Evolutionary conservation across 306 rosid genomes (phyloP), one percentile per base, ranked within the genome.

Genomic region (Acacia crassicarpa): DNA sequence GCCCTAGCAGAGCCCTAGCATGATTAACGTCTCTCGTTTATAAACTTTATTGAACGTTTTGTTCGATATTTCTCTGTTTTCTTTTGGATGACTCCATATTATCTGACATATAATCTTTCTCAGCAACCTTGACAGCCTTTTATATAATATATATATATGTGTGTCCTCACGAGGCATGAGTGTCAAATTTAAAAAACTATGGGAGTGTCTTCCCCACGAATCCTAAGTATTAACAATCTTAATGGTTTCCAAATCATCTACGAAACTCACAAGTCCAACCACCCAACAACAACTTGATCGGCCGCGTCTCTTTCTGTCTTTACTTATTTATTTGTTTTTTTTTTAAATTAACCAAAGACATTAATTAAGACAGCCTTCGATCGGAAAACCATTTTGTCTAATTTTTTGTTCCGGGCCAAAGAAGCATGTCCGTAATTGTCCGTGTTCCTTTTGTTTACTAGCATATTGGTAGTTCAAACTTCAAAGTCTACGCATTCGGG

Each of bases 221-320:
- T 68, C 23, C 25, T 40, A 1, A 16, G 44, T 46, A 8, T 35
- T 25, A 27, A 71, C 61, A 19, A 40, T 43, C 27, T 2, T 40
- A 46, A 76, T 40, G 2, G 61, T 77, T 43, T 38, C 74, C 85
- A 77, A 70, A 22, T 56, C 81, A 67, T 73, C 76, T 58, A 82
- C 63, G 82, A 81, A 81, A 9, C 62, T 83, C 63, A 77, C 54
- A n/a, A 58, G 43, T 82, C 6, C 43, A 68, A 16, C 76, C 11
- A 43, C 46, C 56, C n/a, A 67, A 71, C 78, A 38, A 63, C 49
- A 82, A 69, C 70, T 22, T 58, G 14, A 58, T 75, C 78, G 74
- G 27, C 72, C 27, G 38, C 19, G 61, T 75, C 54, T 11, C n/a
- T 41, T 48, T 80, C 72, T 12, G 30, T 45, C 13, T 11, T 22